Evolutionary conservation across 305 asterid genomes (phyloP).

Genomic region (Fraxinus sp.): DNA sequence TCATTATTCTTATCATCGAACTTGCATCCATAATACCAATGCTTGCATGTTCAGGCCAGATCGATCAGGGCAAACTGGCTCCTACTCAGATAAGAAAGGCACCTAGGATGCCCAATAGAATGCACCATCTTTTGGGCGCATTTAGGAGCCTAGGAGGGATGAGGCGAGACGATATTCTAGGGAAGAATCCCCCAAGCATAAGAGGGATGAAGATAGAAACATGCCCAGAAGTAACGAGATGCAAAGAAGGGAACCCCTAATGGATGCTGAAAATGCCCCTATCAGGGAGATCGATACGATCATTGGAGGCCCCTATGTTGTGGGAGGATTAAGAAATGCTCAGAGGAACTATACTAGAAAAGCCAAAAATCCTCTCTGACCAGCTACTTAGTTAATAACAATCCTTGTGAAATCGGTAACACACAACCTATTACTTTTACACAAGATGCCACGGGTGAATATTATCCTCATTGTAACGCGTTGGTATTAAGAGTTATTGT

Average conservation of each 20-base stretch:
- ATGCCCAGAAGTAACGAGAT: no score
- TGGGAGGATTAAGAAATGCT: neutral
- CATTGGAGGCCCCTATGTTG: neutral
- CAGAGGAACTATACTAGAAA: neutral
- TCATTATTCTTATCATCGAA: neutral
- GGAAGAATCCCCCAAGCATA: no score
- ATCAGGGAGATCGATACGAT: neutral
- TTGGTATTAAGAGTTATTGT: no score
- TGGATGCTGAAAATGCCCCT: neutral
- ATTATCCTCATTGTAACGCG: no score
- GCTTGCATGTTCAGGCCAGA: neutral
- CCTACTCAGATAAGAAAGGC: no score
- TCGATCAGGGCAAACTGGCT: neutral
- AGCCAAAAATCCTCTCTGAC: neutral
- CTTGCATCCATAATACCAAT: no score
- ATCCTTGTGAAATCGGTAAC: no score
- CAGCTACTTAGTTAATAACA: neutral
- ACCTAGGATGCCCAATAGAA: no score
- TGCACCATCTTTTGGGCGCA: neutral
- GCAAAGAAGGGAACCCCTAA: neutral
- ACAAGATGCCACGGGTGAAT: neutral
- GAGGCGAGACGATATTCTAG: neutral
- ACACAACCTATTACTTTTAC: neutral
- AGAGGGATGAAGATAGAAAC: neutral
- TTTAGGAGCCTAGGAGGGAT: neutral